Base-by-base conservation (phyloP, 805 yeast genomes). In the Metschnikowia drakensbergensis region DNA sequence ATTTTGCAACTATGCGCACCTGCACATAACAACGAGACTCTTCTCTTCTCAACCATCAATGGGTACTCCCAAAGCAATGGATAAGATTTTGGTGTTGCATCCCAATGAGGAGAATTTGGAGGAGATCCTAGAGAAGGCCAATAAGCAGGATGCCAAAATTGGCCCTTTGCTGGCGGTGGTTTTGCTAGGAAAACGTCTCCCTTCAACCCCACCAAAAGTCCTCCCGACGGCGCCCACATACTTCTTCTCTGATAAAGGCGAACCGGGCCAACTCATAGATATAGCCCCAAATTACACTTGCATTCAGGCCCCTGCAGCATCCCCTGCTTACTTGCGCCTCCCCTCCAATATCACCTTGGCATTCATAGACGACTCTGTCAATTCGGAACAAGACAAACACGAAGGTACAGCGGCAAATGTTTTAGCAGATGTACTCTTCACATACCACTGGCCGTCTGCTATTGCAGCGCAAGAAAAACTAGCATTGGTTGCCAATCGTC, bases 131-230 rank as follows among this genome's bases (percentile, higher is more conserved):
- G 62, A 56, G 36, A 72, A 76, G 45, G 73, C 82, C 3, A 77
- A 80, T 55, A 51, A 68, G 1, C 72, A 84, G 44, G 69, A 82
- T 55, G 49, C 59, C 23, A 83, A 80, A 55, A 82, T 81, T 38
- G 90, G 90, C 0, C 89, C 89, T 0, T 85, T 85, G 57, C 83
- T 76, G 40, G 68, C 76, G 2, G 75, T 77, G 0, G 35, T 84
- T 1, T 58, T 83, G 4, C 55, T 84, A 5, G 87, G 88, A 17
- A 53, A 53, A 8, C 52, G 55, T 6, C 26, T 37, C 26, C 42
- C 37, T 30, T 40, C 53, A 13, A 40, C 40, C 29, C 28, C 59
- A 26, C 69, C 72, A 5, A 26, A 50, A 3, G 62, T 57, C 7
- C 45, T 47, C 3, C 41, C 62, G 26, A 49, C 57, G 1, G 60